phyloP scores from a whole-genome alignment of 345 rosid species.

The Litchi chinensis region DNA sequence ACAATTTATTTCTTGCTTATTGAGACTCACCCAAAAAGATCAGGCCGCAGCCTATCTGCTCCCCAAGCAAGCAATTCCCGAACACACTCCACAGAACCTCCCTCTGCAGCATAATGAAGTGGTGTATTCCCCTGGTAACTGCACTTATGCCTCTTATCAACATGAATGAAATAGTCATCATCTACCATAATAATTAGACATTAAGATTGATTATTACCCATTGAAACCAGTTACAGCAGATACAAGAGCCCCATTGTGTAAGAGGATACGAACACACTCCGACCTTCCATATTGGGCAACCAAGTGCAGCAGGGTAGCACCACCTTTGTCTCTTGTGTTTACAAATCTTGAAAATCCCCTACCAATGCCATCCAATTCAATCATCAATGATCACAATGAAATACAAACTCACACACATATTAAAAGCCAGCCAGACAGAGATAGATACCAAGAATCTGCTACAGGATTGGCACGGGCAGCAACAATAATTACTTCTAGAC shows the following conservation, averaged over 20 bases:
- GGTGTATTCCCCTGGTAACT: constrained; percentile 46
- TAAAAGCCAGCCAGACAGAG: background rate
- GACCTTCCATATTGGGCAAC: constrained; percentile 54
- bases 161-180: background rate
- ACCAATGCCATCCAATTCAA: constrained; percentile 9
- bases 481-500: constrained; percentile 37
- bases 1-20: background rate
- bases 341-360: constrained; percentile 64
- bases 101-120: constrained; percentile 49
- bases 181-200: background rate
- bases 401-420: background rate
- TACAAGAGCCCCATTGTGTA: constrained; percentile 60
- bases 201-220: constrained; percentile 38
- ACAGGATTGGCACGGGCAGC: constrained; percentile 35
- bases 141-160: constrained; percentile 9
- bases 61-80: constrained; percentile 63
- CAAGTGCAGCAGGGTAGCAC: constrained; percentile 57
- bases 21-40: constrained; percentile 39
- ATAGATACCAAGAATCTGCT: constrained; percentile 35
- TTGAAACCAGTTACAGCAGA: constrained; percentile 57
- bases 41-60: constrained; percentile 58
- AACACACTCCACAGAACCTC: constrained; percentile 47
- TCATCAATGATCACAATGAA: background rate
- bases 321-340: constrained; percentile 52
- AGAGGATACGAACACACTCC: constrained; percentile 47